Base-by-base conservation (phyloP, 208 protist genomes). In the Leishmania turanica region DNA sequence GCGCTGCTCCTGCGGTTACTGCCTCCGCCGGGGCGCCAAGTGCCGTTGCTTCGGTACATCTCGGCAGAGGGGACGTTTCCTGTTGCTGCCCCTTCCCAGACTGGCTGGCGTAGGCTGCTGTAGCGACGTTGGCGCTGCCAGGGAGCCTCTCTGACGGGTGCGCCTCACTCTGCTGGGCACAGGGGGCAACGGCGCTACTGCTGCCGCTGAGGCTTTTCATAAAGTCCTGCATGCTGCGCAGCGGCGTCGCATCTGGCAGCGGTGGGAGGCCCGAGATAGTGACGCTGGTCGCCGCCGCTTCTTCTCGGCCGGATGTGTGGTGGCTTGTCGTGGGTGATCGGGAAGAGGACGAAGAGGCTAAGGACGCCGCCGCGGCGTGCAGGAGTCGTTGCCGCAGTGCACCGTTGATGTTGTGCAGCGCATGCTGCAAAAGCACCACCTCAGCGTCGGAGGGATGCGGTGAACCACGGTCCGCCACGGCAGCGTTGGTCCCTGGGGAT, bases 401-500 rank as follows among this genome's bases (percentile, higher is more conserved):
- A 68, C 78, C 73, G 78, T 86, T 75, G 74, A 86, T 79, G 66
- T 72, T 82, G 42, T 47, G 78, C 19, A 86, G 66, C n/a, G 82
- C 82, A 75, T 86, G 78, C 58, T 86, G 82, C 34, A 86, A 66
- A n/a, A 86, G 78, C 9, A 80, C 47, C 27, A 91, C 79, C 49
- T 91, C 90, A 13, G 84, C 83, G 58, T 77, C 82, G 53, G 88
- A 89, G 11, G 84, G 77, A 72, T 87, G 90, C 1, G 80, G 68
- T 17, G 77, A 34, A 21, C 27, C 24, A n/a, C 47, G 56, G 31
- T 21, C 24, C 74, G 19, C 37, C 21, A 53, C 11, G 69, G 45
- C 40, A 27, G 27, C 17, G 42, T 53, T 45, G 45, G 69, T 8
- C 42, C n/a, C 69, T 73, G 4, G 69, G 45, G 69, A 54, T 73